A percentile compares a stretch with the other conserved stretches of the same genome.
Conservation (phyloP, 1,139 yeast genomes). For the Candida glucosophila region DNA sequence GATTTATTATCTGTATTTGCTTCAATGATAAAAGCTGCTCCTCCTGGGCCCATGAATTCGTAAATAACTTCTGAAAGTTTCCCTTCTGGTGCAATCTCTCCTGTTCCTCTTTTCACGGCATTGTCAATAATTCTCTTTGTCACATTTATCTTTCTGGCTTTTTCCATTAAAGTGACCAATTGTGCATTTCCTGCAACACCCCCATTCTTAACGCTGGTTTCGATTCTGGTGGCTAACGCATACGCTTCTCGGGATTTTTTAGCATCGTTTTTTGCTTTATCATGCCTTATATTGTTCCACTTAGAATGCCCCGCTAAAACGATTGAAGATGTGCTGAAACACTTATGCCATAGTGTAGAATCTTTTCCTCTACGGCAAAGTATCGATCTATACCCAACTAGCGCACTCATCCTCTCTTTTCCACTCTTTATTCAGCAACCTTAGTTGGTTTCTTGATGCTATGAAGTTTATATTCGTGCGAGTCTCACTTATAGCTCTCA, state of each 20-base stretch:
- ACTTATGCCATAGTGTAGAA: background rate
- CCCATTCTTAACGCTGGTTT: conserved; percentile 56
- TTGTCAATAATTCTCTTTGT: conserved; percentile 78
- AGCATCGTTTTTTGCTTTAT: conserved; percentile 88
- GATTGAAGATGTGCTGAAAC: background rate
- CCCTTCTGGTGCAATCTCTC: conserved; percentile 32
- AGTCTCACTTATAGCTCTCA: no score
- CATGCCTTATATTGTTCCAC: conserved; percentile 93
- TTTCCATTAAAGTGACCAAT: conserved; percentile 66
- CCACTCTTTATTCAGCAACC: background rate
- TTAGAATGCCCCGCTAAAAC: conserved; percentile 70
- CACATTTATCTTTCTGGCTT: conserved; percentile 70
- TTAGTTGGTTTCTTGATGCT: no score
- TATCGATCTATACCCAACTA: background rate
- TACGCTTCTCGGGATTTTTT: conserved; percentile 63
- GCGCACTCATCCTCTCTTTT: conserved; percentile 1
- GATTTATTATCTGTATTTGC: conserved; percentile 85
- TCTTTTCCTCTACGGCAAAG: background rate
- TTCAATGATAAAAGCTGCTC: conserved; percentile 76
- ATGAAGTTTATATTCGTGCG: no score
- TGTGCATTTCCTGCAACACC: conserved; percentile 61
- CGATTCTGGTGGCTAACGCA: conserved; percentile 64
- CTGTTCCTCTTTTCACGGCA: conserved; percentile 81
- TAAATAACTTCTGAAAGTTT: conserved; percentile 42
- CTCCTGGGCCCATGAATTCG: conserved; percentile 92